phyloP scores from a whole-genome alignment of 768 basidiomycete species.

The Collybia nuda region DNA sequence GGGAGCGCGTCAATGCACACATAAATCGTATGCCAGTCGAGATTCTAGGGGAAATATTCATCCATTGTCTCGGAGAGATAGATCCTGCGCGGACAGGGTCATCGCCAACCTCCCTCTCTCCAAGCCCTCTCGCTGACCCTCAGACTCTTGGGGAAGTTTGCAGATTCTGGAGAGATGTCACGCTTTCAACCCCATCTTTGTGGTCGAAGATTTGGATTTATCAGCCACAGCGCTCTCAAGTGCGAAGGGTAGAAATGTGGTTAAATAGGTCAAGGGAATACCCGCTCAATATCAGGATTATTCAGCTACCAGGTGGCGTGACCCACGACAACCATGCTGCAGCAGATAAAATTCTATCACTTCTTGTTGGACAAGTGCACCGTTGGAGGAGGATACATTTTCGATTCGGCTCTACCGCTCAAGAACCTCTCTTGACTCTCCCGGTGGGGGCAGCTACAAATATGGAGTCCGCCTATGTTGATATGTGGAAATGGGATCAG shows the following conservation, averaged over 20 bases:
- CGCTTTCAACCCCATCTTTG: not conserved
- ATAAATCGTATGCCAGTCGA: conserved; percentile 1
- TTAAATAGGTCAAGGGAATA: not conserved
- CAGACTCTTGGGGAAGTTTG: conserved; percentile 1
- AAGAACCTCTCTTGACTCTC: not conserved
- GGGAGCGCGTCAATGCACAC: too few relatives aligned
- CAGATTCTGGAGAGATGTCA: not conserved
- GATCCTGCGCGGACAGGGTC: not conserved
- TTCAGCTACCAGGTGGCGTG: not conserved
- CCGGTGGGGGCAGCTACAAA: not conserved
- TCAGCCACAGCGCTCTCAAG: not conserved
- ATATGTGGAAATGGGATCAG: conserved; percentile 2
- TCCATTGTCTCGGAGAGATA: not conserved
- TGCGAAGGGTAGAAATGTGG: not conserved
- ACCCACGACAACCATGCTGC: not conserved
- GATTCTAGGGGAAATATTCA: not conserved
- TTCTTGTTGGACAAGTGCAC: not conserved
- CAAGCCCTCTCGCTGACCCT: not conserved
- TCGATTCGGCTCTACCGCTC: not conserved
- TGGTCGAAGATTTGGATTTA: not conserved
- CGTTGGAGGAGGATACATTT: conserved; percentile 1
- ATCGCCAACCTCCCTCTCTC: not conserved
- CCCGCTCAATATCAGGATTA: not conserved
- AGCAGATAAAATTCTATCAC: not conserved
- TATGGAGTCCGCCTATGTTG: conserved; percentile 1